phyloP scores from a whole-genome alignment of 1,284 basidiomycete genomes.

The Golubevia pallescens region DNA sequence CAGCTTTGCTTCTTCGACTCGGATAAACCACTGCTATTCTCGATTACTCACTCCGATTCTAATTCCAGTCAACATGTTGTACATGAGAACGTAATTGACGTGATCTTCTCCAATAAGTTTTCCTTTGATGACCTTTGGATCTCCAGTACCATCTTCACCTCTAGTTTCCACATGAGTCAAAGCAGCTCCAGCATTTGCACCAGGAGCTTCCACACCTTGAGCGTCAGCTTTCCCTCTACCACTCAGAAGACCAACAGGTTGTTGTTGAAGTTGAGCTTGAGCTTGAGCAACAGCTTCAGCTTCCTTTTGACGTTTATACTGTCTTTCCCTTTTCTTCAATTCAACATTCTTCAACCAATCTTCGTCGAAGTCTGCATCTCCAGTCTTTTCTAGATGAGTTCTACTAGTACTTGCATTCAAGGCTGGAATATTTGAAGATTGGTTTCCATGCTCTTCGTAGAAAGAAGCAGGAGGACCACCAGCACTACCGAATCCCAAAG shows the following conservation, averaged over 20 bases:
- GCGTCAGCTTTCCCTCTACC: background rate
- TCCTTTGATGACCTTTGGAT: conserved; percentile 47
- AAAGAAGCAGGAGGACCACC: background rate
- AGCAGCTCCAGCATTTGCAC: background rate
- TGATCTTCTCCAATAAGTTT: conserved; percentile 61
- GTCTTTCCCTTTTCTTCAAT: background rate
- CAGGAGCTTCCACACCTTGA: background rate
- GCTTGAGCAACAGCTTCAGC: background rate
- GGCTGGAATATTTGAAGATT: background rate
- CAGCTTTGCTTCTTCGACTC: background rate
- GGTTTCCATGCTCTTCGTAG: background rate
- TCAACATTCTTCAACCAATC: background rate
- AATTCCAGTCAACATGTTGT: conserved; percentile 64
- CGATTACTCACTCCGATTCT: conserved; percentile 38
- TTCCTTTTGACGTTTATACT: background rate
- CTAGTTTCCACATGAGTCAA: background rate
- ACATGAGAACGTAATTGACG: conserved; percentile 64
- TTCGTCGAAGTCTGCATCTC: background rate
- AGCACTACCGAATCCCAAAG: background rate
- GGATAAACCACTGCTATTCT: background rate
- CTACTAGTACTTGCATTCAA: background rate
- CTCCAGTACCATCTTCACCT: conserved; percentile 2
- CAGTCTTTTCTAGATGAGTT: conserved; percentile 1
- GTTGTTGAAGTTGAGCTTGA: background rate
- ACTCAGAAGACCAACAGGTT: background rate